Percentiles rank a stretch among this genome's conserved stretches.
Evolutionary conservation across 2,329 filamentous ascomycete species (phyloP).

Genomic region (Alternaria conjuncta): DNA sequence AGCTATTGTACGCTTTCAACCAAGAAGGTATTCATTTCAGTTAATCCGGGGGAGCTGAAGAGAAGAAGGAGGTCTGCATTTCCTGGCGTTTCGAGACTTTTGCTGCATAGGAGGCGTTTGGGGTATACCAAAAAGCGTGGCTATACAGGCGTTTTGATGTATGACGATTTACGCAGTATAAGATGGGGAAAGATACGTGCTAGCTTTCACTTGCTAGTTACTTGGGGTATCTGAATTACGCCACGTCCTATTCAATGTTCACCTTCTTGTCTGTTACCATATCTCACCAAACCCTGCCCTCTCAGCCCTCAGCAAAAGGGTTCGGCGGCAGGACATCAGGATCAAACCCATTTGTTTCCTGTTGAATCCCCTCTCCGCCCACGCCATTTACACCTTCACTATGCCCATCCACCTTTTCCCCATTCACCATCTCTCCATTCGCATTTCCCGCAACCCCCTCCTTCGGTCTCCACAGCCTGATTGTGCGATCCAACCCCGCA

Average conservation of each 20-base stretch:
- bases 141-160: neutral
- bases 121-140: constrained; percentile 33
- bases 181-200: too few relatives aligned
- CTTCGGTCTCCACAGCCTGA: constrained; percentile 62
- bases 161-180: neutral
- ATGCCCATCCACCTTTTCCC: neutral
- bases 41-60: neutral
- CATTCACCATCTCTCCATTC: neutral
- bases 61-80: neutral
- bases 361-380: neutral
- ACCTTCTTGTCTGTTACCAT: neutral
- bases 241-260: neutral
- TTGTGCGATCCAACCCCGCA: constrained; percentile 66
- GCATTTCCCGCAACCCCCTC: neutral
- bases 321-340: constrained; percentile 28
- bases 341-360: constrained; percentile 24
- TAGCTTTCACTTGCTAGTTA: neutral
- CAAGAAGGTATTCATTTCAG: constrained; percentile 92
- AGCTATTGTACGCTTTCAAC: constrained; percentile 82
- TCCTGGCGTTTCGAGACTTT: constrained; percentile 1
- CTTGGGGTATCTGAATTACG: constrained; percentile 6
- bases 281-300: too few relatives aligned
- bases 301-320: constrained; percentile 21
- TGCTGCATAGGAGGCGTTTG: constrained; percentile 8
- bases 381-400: neutral